A percentile compares a stretch with the other conserved stretches of the same genome.
phyloP scores from a whole-genome alignment of 2,329 filamentous ascomycete species.

The Neofusicoccum parvum region DNA sequence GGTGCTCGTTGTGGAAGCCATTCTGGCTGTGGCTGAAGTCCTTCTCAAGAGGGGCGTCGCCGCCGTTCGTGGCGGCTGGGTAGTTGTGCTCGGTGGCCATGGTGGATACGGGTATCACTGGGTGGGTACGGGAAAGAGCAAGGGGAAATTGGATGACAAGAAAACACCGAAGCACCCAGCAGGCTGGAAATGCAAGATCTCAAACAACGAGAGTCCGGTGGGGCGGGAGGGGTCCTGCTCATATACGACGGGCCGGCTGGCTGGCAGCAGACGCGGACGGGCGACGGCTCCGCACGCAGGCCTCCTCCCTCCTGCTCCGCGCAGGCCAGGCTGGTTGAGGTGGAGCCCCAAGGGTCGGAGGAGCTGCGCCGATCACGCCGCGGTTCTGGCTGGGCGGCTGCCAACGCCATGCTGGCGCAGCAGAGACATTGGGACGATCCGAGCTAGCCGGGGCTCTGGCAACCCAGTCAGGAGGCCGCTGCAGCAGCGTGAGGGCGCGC shows the following conservation, averaged over 20 bases:
- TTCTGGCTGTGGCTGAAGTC: slow-evolving; percentile 37
- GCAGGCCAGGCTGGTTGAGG: not conserved
- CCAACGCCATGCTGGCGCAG: slow-evolving; percentile 6
- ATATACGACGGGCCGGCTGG: slow-evolving; percentile 21
- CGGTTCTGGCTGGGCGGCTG: not conserved
- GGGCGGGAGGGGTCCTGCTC: slow-evolving; percentile 22
- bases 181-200: slow-evolving; percentile 1
- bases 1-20: slow-evolving; percentile 26
- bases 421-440: not conserved
- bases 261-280: not conserved
- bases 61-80: slow-evolving; percentile 21
- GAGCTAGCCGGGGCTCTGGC: not conserved
- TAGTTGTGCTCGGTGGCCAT: slow-evolving; percentile 22
- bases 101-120: not conserved
- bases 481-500: not conserved
- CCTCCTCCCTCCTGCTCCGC: not conserved
- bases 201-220: not conserved
- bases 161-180: not conserved
- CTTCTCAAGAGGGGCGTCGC: slow-evolving; percentile 44
- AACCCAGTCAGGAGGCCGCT: not conserved
- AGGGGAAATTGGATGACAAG: not conserved
- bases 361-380: slow-evolving; percentile 1
- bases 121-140: slow-evolving; percentile 8
- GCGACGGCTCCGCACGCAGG: slow-evolving; percentile 19
- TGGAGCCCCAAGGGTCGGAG: not conserved